Conservation (phyloP, 805 yeast species). For the Blastobotrys mokoenaii region DNA sequence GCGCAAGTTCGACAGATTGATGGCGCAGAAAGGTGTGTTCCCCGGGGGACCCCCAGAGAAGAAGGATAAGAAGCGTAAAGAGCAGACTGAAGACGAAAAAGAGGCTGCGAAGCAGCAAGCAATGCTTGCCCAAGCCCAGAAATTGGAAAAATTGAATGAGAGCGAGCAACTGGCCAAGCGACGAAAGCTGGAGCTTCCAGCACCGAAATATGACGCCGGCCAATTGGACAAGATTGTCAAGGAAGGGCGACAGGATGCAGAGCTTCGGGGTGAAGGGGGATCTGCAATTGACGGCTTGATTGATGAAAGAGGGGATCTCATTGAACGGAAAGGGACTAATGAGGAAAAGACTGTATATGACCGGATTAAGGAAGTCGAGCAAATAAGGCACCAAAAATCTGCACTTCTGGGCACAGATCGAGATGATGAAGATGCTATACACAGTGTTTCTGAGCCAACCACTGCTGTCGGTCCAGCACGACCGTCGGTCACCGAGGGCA, state of each 20-base stretch:
- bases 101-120: constrained; percentile 23
- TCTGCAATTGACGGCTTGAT: too few relatives aligned
- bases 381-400: too few relatives aligned
- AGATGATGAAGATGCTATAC: too few relatives aligned
- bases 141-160: constrained; percentile 22
- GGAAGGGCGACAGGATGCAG: constrained; percentile 19
- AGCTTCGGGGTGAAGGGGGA: not conserved
- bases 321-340: too few relatives aligned
- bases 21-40: constrained; percentile 26
- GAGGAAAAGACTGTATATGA: too few relatives aligned
- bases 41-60: constrained; percentile 11
- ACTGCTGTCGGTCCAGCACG: too few relatives aligned
- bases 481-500: too few relatives aligned
- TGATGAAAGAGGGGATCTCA: too few relatives aligned
- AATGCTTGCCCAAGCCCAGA: constrained; percentile 20
- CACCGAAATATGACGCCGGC: constrained; percentile 26
- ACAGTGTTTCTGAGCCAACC: too few relatives aligned
- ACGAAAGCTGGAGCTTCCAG: constrained; percentile 31
- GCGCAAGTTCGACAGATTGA: constrained; percentile 34
- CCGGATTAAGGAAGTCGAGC: too few relatives aligned
- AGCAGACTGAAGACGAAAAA: constrained; percentile 17
- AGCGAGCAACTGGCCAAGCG: constrained; percentile 31
- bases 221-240: constrained; percentile 27
- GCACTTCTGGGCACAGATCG: too few relatives aligned
- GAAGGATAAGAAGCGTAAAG: constrained; percentile 17